Base-by-base conservation (phyloP, 805 yeast species). In the Candida palmyrensis region DNA sequence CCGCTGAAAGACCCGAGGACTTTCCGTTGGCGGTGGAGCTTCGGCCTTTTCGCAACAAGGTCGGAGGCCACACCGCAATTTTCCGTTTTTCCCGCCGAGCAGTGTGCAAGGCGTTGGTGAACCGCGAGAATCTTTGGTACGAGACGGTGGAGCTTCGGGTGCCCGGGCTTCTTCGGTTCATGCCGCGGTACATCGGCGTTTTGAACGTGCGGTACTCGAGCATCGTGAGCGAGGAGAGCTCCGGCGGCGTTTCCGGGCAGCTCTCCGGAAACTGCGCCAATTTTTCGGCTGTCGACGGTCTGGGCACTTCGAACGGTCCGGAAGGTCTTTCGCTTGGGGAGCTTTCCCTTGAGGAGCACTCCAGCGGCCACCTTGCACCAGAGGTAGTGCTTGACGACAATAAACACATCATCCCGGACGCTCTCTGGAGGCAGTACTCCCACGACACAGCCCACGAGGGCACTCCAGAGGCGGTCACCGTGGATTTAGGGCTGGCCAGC, bases 61-160 rank as follows among this genome's bases (percentile, higher is more conserved):
- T 92, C 15, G 99, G 99, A 6, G 99, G 99, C 0, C 99, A 92
- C 54, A 90, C 97, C 0, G 97, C 97, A 1, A 88, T 92, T 22
- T 92, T 90, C 62, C 75, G 90, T 43, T 92, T 92, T 53, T 82
- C 95, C 4, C 84, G 79, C 45, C 69, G 85, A 38, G 97, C 97
- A 0, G 96, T 92, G 12, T 92, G 97, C 57, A 92, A 92, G 57
- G 92, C 92, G 1, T 66, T 94, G 39, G 86, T 88, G 39, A 87
- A 85, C 48, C 71, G 96, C 37, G 99, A 92, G 51, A 86, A 92
- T 58, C 61, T 68, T 40, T 89, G 95, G 82, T 92, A 92, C 57
- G 98, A 92, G 55, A 77, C 80, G 4, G 80, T 92, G 29, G 97
- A 92, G 58, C 57, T 68, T 24, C 65, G 71, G 13, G 96, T 87